phyloP scores from a whole-genome alignment of 257 asterid genomes.

The Nicotiana benthamiana region DNA sequence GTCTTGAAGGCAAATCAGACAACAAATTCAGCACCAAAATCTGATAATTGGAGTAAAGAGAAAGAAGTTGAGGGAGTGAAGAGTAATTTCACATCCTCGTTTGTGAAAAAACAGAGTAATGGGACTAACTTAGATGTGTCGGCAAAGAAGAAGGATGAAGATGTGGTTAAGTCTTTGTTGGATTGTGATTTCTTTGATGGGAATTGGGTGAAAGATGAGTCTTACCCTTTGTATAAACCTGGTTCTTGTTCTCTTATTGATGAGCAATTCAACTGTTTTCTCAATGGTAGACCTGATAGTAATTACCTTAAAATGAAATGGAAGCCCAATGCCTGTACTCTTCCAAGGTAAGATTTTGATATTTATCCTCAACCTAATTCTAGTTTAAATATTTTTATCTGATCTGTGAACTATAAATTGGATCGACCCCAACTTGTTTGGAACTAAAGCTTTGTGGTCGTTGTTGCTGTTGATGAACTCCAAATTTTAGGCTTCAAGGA shows the following conservation, averaged over 20 bases:
- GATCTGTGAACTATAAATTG: not conserved
- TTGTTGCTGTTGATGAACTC: not conserved
- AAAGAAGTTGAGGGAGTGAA: not conserved
- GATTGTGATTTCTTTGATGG: constrained; percentile 48
- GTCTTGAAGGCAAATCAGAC: not conserved
- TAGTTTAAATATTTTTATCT: not conserved
- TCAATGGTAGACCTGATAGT: constrained; percentile 45
- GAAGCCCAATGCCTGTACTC: constrained; percentile 42
- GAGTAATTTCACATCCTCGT: not conserved
- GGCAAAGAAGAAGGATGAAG: not conserved
- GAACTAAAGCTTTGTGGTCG: no score
- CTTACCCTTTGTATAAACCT: constrained; percentile 40
- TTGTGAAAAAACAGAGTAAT: constrained; percentile 4
- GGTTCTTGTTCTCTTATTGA: constrained; percentile 51
- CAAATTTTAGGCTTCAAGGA: not conserved
- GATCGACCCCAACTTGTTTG: no score
- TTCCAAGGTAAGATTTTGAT: constrained; percentile 36
- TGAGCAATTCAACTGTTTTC: constrained; percentile 44
- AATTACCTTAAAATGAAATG: constrained; percentile 35
- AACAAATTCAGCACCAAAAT: not conserved
- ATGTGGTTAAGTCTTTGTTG: constrained; percentile 13
- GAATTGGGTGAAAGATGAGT: constrained; percentile 54
- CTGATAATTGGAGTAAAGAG: not conserved
- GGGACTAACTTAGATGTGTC: not conserved
- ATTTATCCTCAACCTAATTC: not conserved